These are phyloP conservation scores for Eucalyptus grandis DNA, from an alignment of 345 rosid genomes.

Conservation along the genomic window DNA sequence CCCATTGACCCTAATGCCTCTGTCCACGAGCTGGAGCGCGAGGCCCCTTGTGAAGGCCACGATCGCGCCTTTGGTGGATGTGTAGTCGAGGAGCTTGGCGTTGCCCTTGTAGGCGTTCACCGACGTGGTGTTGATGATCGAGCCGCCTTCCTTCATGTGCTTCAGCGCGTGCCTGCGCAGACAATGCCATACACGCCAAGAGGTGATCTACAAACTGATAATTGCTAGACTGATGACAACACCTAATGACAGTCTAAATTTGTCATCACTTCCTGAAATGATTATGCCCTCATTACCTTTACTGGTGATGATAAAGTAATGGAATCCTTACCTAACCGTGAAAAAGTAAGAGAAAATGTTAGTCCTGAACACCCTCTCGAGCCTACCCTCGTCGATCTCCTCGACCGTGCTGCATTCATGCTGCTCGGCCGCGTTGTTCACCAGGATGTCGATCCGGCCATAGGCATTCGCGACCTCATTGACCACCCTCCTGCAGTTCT, in stretches of 20 bases:
- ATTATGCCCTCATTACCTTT: neutral
- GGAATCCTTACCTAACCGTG: conserved; percentile 14
- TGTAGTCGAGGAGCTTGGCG: conserved; percentile 17
- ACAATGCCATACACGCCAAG: neutral
- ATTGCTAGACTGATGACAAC: neutral
- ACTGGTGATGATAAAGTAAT: neutral
- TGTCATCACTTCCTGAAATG: neutral
- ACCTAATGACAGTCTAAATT: fast-evolving
- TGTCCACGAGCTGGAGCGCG: conserved; percentile 19
- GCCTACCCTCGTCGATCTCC: conserved; percentile 60
- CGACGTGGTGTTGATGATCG: conserved; percentile 17
- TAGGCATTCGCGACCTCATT: conserved; percentile 49
- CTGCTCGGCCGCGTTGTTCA: conserved; percentile 66
- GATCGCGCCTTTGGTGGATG: conserved; percentile 26
- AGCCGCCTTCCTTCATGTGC: conserved; percentile 76
- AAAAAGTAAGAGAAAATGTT: conserved; percentile 68
- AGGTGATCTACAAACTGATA: neutral
- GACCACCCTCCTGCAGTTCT: conserved; percentile 56
- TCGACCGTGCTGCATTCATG: conserved; percentile 30
- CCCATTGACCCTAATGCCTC: conserved; percentile 26
- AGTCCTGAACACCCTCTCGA: conserved; percentile 60
- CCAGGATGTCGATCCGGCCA: conserved; percentile 54
- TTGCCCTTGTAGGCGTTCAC: conserved; percentile 26
- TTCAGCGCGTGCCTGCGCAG: conserved; percentile 36
- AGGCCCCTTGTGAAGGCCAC: conserved; percentile 29